phyloP scores from a whole-genome alignment of 2,329 filamentous ascomycete species.

The Curvularia spicifera region DNA sequence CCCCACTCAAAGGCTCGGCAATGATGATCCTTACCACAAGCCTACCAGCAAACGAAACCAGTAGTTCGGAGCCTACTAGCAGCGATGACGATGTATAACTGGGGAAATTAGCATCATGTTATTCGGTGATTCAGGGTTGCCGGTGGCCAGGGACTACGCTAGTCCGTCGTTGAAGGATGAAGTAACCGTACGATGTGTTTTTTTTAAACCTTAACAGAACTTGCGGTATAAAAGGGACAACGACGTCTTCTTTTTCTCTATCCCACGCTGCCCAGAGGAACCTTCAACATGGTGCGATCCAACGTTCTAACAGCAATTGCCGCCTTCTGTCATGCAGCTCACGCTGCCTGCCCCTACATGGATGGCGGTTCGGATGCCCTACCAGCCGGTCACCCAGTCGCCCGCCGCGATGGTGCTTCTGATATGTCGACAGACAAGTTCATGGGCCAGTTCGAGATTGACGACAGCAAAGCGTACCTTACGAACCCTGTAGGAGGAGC shows the following conservation, averaged over 20 bases:
- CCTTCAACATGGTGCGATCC: slow-evolving; percentile 34
- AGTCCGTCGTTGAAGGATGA: slow-evolving; percentile 1
- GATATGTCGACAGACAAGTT: slow-evolving; percentile 42
- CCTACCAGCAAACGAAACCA: slow-evolving; percentile 2
- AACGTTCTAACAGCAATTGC: slow-evolving; percentile 34
- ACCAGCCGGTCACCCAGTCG: slow-evolving; percentile 37
- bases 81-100: slow-evolving; percentile 2
- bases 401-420: slow-evolving; percentile 32
- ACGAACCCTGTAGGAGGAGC: slow-evolving; percentile 73
- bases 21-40: slow-evolving; percentile 18
- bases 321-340: slow-evolving; percentile 29
- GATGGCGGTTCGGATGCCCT: slow-evolving; percentile 35
- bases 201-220: background rate
- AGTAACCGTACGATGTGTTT: slow-evolving; percentile 1
- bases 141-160: slow-evolving; percentile 1
- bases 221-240: slow-evolving; percentile 25
- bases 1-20: slow-evolving; percentile 21
- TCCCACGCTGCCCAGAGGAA: background rate
- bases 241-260: background rate
- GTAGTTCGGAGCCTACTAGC: slow-evolving; percentile 1
- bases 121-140: slow-evolving; percentile 7
- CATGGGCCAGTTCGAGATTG: slow-evolving; percentile 46
- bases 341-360: slow-evolving; percentile 49
- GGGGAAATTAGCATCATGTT: slow-evolving; percentile 9
- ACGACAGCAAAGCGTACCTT: slow-evolving; percentile 46